A percentile compares a stretch with the other conserved stretches of the same genome.
phyloP scores from a whole-genome alignment of 2,329 filamentous ascomycete genomes.

The Ascochyta clinopodiicola region DNA sequence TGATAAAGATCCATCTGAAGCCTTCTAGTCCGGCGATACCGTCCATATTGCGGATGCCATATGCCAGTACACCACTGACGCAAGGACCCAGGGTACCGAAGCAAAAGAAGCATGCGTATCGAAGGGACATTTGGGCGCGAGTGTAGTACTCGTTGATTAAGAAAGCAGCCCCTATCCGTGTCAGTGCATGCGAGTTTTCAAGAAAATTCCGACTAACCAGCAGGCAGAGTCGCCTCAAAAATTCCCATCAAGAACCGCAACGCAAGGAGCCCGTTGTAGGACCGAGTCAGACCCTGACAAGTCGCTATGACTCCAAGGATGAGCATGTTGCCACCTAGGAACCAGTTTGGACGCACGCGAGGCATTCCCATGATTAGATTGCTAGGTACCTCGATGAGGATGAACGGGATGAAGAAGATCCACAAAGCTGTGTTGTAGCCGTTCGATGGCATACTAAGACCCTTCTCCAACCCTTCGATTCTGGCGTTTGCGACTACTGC shows the following conservation, averaged over 20 bases:
- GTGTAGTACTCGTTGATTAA: slow-evolving; percentile 54
- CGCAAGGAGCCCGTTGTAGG: slow-evolving; percentile 37
- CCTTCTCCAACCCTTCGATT: slow-evolving; percentile 60
- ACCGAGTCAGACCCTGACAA: slow-evolving; percentile 38
- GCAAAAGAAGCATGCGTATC: slow-evolving; percentile 60
- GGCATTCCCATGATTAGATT: slow-evolving; percentile 75
- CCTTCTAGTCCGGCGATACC: slow-evolving; percentile 35
- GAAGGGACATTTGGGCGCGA: slow-evolving; percentile 60
- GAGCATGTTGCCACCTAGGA: slow-evolving; percentile 81
- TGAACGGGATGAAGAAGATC: slow-evolving; percentile 86
- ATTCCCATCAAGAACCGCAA: slow-evolving; percentile 44
- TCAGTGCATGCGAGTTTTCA: slow-evolving; percentile 2
- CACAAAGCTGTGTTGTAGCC: slow-evolving; percentile 78
- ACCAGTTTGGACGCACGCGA: slow-evolving; percentile 73
- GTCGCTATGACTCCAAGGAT: slow-evolving; percentile 64
- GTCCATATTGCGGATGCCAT: slow-evolving; percentile 49
- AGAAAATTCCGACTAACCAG: slow-evolving; percentile 20
- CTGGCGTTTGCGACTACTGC: slow-evolving; percentile 71
- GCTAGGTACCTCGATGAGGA: slow-evolving; percentile 76
- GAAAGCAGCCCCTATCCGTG: slow-evolving; percentile 32
- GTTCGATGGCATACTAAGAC: slow-evolving; percentile 66
- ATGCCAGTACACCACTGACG: slow-evolving; percentile 61
- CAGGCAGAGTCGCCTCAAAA: slow-evolving; percentile 42
- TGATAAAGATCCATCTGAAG: slow-evolving; percentile 62
- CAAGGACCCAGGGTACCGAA: slow-evolving; percentile 61